Base-by-base conservation (phyloP, 2,329 filamentous ascomycete species). In the Paraphoma chrysanthemicola region DNA sequence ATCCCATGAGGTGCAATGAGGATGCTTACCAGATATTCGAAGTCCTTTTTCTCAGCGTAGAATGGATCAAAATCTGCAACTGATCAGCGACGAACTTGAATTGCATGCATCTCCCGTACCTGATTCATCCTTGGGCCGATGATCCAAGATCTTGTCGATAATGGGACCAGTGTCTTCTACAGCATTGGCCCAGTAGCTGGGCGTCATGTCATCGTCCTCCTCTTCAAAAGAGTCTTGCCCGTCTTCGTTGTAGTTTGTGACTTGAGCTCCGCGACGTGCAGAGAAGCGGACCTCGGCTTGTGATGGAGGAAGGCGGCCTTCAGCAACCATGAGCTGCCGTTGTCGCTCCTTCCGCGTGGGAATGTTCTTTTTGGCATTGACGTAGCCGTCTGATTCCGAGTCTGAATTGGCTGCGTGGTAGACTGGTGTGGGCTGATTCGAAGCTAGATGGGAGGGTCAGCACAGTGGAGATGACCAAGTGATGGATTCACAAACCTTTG, bases 281-380 rank as follows among this genome's bases (percentile, higher is more conserved):
- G 93, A 97, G 86, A 96, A 97, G 63, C 94, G 90, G 72, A 97
- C 91, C 79, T 97, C 93, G 54, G 86, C 86, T 67, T 89, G 86
- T 5, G 88, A 83, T 7, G 90, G 84, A 41, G 86, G 84, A 11
- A 87, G 85, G 67, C 75, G 71, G 38, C 89, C 84, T 47, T 82
- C 86, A 23, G 88, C 84, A 56, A 82, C 80, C 72, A 92, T 85
- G 55, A 89, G 82, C 71, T 90, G 86, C 58, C 89, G 88, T 53
- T 90, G 90, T 59, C 83, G 82, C 67, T 92, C 91, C 75, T 92
- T 93, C 79, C 93, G 95, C 62, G 85, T 88, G 36, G 79, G 79
- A 46, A 82, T 78, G 54, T 82, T 88, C 67, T 88, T 89, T 56
- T 89, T 88, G 59, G 90, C 86, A 59, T 89, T 90, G 48, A 92